Evolutionary conservation across 2,329 filamentous ascomycete genomes (phyloP).

Genomic region (Ophiostoma triangulosporum): DNA sequence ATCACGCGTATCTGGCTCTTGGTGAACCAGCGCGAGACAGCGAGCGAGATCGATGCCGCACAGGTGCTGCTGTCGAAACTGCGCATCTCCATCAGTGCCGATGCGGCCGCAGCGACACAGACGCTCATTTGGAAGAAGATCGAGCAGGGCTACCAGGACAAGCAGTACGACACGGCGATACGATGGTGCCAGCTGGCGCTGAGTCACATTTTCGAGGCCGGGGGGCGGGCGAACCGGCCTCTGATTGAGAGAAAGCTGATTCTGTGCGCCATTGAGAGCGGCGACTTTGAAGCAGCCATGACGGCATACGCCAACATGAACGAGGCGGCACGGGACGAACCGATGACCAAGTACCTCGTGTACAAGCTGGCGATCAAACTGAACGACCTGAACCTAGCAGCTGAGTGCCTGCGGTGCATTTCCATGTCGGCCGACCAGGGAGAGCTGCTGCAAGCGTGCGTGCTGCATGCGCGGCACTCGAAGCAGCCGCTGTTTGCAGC

Average conservation of each 20-base stretch:
- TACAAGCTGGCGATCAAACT: constrained; percentile 57
- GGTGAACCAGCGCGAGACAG: constrained; percentile 30
- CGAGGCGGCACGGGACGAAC: constrained; percentile 40
- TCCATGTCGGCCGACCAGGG: constrained; percentile 38
- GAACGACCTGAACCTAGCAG: constrained; percentile 43
- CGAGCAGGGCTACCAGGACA: constrained; percentile 42
- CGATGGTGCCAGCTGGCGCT: constrained; percentile 60
- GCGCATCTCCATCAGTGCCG: constrained; percentile 35
- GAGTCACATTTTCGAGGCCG: constrained; percentile 51
- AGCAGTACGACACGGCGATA: constrained; percentile 41
- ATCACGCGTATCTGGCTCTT: constrained; percentile 56
- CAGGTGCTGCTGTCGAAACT: constrained; percentile 29
- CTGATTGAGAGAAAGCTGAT: constrained; percentile 63
- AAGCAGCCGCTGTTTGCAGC: constrained; percentile 49
- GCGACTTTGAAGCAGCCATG: constrained; percentile 39
- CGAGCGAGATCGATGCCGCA: constrained; percentile 17
- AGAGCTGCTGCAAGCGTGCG: constrained; percentile 65
- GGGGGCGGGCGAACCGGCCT: constrained; percentile 50
- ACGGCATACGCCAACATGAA: constrained; percentile 47
- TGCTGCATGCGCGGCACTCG: constrained; percentile 57
- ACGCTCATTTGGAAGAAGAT: constrained; percentile 69
- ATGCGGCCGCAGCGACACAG: constrained; percentile 53
- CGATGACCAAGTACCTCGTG: constrained; percentile 58
- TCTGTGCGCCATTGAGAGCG: constrained; percentile 48
- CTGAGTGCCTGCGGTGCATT: constrained; percentile 49